Evolutionary conservation across 129 eudicot species (phyloP), one percentile per base, ranked within the genome.

Genomic region (Helianthus tuberosus): DNA sequence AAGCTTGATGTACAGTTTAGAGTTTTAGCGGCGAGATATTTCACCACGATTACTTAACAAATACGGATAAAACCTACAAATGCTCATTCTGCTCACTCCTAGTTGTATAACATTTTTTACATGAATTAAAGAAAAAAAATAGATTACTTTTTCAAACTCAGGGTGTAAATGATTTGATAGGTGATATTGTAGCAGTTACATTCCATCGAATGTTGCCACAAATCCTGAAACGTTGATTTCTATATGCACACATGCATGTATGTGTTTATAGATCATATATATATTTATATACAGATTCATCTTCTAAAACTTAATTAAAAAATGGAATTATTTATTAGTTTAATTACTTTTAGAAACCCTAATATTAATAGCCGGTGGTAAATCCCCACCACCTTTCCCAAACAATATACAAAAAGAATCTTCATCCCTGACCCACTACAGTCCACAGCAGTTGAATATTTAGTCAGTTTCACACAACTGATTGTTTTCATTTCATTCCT

Each of bases 141-240:
- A 7, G 60, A n/a, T 53, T 53, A 53, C 11, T n/a, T n/a, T 51
- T 2, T n/a, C 35, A 55, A 57, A 76, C 55, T 29, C 61, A 36
- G 48, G 73, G 64, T 51, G 17, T 54, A 43, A 27, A 58, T 57
- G 67, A 60, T 71, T 3, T 57, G 51, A 62, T n/a, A 14, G 60
- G 59, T 10, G 76, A 64, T 77, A 70, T 32, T 75, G 81, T 69
- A 76, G 75, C 84, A 43, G 82, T 84, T 86, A 82, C 47, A 86
- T 82, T 84, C 86, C 79, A 77, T 48, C 72, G 81, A 80, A 86
- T 86, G 72, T 80, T 84, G 85, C 88, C 87, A 79, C 84, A 81
- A 71, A 79, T 80, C 74, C 67, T 74, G 86, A 87, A 84, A 59
- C 74, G 83, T 80, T 75, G 68, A 73, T 69, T 64, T 47, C 61